Evolutionary conservation across 1,284 basidiomycete species (phyloP).

Genomic region (Sparassis latifolia): DNA sequence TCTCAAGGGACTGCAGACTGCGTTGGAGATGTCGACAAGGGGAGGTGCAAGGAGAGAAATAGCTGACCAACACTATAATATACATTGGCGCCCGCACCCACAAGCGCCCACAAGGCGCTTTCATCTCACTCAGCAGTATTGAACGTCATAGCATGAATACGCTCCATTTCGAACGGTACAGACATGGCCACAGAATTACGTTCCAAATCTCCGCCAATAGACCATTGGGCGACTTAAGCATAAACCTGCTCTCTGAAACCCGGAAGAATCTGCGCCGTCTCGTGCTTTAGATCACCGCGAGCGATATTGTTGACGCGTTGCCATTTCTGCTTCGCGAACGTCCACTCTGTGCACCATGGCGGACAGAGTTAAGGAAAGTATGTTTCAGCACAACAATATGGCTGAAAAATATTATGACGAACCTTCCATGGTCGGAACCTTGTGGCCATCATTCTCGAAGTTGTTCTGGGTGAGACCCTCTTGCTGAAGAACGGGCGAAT

Average conservation of each 20-base stretch:
- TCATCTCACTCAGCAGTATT: too few species aligned
- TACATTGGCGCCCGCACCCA: too few species aligned
- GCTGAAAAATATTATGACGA: not conserved
- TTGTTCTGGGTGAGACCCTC: constrained; percentile 43
- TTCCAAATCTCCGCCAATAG: too few species aligned
- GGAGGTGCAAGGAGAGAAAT: too few species aligned
- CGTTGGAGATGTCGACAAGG: too few species aligned
- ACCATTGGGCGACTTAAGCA: constrained; percentile 3
- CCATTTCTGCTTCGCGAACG: constrained; percentile 43
- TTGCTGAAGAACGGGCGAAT: constrained; percentile 40
- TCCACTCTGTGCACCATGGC: constrained; percentile 30
- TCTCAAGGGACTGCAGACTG: too few species aligned
- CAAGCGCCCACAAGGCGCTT: too few species aligned
- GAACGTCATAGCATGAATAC: too few species aligned
- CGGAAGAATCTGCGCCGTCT: constrained; percentile 34
- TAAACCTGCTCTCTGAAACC: constrained; percentile 36
- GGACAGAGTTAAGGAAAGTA: not conserved
- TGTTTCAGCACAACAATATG: not conserved
- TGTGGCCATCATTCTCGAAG: constrained; percentile 38
- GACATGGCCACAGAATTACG: too few species aligned
- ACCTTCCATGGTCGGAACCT: constrained; percentile 42
- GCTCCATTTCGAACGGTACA: too few species aligned
- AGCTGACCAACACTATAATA: too few species aligned
- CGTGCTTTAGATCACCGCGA: constrained; percentile 23
- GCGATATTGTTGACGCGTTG: constrained; percentile 32